Conservation (phyloP, 2,329 filamentous ascomycete species). For the Aureobasidium zeae region DNA sequence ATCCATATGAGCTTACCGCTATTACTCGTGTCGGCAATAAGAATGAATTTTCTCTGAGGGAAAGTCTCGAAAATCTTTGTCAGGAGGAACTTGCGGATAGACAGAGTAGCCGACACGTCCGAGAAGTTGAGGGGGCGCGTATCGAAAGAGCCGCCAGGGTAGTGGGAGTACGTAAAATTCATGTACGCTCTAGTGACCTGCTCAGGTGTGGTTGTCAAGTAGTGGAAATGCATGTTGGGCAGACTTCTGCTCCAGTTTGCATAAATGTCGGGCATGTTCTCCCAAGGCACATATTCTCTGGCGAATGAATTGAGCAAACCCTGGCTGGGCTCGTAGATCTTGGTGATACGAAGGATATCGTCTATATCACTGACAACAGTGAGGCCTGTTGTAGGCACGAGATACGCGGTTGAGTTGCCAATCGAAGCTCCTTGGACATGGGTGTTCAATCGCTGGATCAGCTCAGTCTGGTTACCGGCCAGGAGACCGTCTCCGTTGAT, state of each 20-base stretch:
- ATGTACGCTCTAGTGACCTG: constrained; percentile 71
- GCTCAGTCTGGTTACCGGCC: constrained; percentile 54
- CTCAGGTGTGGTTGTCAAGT: constrained; percentile 71
- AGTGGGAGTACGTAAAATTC: constrained; percentile 68
- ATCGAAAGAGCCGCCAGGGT: constrained; percentile 68
- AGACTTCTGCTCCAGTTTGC: constrained; percentile 62
- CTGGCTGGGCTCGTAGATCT: constrained; percentile 67
- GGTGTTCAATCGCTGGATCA: constrained; percentile 59
- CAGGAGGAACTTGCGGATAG: constrained; percentile 60
- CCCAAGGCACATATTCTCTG: constrained; percentile 58
- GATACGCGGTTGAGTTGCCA: constrained; percentile 67
- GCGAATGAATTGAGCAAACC: constrained; percentile 71
- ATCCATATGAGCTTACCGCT: constrained; percentile 38
- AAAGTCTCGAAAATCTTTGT: constrained; percentile 66
- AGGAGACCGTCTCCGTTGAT: constrained; percentile 53
- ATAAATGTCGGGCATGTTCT: constrained; percentile 73
- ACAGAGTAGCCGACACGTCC: constrained; percentile 61
- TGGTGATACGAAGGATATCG: constrained; percentile 70
- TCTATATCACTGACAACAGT: constrained; percentile 72
- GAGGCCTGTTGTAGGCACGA: constrained; percentile 60
- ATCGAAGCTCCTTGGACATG: constrained; percentile 54
- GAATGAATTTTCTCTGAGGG: constrained; percentile 63
- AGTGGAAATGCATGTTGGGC: constrained; percentile 66
- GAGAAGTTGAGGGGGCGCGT: constrained; percentile 71
- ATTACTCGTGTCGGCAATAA: constrained; percentile 69